phyloP scores from a whole-genome alignment of 192 early-diverging fungal species.

The Backusella psychrophila region DNA sequence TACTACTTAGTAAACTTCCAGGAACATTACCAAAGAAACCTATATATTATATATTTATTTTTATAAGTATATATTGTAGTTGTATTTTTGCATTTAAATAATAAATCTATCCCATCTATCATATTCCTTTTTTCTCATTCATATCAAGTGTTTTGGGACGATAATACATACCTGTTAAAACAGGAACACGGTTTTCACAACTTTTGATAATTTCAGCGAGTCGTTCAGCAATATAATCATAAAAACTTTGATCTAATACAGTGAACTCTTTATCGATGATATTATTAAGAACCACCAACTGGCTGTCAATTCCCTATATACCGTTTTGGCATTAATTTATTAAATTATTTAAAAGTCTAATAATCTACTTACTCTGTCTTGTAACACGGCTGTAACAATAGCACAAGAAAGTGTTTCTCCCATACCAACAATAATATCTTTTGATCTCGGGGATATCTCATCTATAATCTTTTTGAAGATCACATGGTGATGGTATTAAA shows the following conservation, averaged over 20 bases:
- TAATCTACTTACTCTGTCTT: slow-evolving; percentile 35
- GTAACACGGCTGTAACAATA: slow-evolving; percentile 74
- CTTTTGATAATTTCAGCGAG: slow-evolving; percentile 47
- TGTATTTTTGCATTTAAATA: neutral
- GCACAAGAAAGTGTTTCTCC: slow-evolving; percentile 88
- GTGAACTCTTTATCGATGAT: slow-evolving; percentile 72
- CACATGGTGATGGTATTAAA: neutral
- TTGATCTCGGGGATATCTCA: slow-evolving; percentile 90
- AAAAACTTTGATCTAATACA: slow-evolving; percentile 79
- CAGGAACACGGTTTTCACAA: slow-evolving; percentile 62
- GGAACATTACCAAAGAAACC: slow-evolving; percentile 92
- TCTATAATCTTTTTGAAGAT: slow-evolving; percentile 63
- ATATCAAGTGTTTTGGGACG: neutral
- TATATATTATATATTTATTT: neutral
- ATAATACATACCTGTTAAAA: slow-evolving; percentile 59
- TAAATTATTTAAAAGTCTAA: neutral
- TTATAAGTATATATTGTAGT: neutral
- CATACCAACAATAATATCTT: slow-evolving; percentile 83
- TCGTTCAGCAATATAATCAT: slow-evolving; percentile 71
- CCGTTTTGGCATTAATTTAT: neutral
- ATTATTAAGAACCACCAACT: slow-evolving; percentile 76
- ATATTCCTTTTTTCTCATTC: neutral
- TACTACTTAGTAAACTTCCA: slow-evolving; percentile 77
- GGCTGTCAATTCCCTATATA: slow-evolving; percentile 70
- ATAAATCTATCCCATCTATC: neutral